These are phyloP conservation scores for Thermomyces lanuginosus DNA, from an alignment of 2,329 filamentous ascomycete genomes.

Conservation along the genomic window DNA sequence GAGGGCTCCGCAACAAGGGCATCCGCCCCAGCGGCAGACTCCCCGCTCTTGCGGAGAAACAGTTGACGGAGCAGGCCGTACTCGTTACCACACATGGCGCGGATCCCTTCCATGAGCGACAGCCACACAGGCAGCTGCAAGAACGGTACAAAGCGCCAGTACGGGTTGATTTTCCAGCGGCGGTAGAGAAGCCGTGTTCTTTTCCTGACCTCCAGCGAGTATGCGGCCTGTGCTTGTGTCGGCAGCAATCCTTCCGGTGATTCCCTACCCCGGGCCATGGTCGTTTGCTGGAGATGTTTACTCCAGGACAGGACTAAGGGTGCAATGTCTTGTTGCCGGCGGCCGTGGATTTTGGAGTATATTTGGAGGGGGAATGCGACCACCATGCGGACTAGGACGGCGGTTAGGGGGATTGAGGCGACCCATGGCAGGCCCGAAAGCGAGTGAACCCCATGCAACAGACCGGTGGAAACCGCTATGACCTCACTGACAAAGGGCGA, in stretches of 20 bases:
- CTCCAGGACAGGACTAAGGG: constrained; percentile 29
- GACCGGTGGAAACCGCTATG: constrained; percentile 28
- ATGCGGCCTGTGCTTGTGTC: constrained; percentile 4
- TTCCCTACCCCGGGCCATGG: constrained; percentile 2
- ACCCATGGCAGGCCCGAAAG: constrained; percentile 37
- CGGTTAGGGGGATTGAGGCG: constrained; percentile 38
- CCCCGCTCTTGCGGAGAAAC: constrained; percentile 11
- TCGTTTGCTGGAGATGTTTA: constrained; percentile 7
- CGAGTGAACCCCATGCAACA: constrained; percentile 36
- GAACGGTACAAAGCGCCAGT: constrained; percentile 18
- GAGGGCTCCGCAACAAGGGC: constrained; percentile 29
- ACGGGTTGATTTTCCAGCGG: constrained; percentile 19
- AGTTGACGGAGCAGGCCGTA: constrained; percentile 27
- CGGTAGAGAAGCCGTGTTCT: constrained; percentile 15
- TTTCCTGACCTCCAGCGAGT: constrained; percentile 12
- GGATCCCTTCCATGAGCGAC: constrained; percentile 31
- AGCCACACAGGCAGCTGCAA: constrained; percentile 33
- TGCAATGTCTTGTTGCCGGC: constrained; percentile 26
- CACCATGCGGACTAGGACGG: constrained; percentile 33
- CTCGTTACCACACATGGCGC: constrained; percentile 30
- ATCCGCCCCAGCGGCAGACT: constrained; percentile 6
- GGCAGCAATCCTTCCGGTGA: constrained; percentile 7
- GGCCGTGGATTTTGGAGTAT: constrained; percentile 24
- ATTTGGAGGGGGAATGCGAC: constrained; percentile 34
- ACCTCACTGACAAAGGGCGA: constrained; percentile 27